Evolutionary conservation across 2,329 filamentous ascomycete genomes (phyloP).

Genomic region (Alternaria sp.): DNA sequence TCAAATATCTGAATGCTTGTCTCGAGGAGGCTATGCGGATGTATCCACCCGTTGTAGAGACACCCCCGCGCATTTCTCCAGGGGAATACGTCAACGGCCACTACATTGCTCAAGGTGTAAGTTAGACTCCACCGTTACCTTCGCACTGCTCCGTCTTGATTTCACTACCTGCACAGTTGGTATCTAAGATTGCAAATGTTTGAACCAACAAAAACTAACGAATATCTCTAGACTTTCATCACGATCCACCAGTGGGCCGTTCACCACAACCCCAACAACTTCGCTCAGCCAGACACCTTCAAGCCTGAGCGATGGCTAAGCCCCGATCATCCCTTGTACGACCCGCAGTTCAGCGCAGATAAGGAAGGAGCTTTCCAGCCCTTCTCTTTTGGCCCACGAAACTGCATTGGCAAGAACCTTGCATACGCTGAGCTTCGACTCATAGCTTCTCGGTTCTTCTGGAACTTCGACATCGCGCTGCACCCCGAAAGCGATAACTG

Average conservation of each 20-base stretch:
- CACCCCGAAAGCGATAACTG: background rate
- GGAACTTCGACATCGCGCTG: constrained; percentile 48
- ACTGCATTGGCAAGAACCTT: constrained; percentile 36
- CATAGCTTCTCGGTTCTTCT: constrained; percentile 50
- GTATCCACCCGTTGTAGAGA: constrained; percentile 23
- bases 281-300: constrained; percentile 30
- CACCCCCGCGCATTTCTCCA: constrained; percentile 13
- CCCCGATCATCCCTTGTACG: constrained; percentile 21
- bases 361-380: constrained; percentile 41
- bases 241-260: constrained; percentile 25
- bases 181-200: accelerated
- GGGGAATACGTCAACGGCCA: constrained; percentile 24
- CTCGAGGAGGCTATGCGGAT: constrained; percentile 28
- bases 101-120: constrained; percentile 25
- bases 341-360: constrained; percentile 25
- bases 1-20: constrained; percentile 27
- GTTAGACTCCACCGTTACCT: background rate
- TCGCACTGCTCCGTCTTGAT: no score
- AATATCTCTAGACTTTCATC: constrained; percentile 13
- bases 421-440: constrained; percentile 51
- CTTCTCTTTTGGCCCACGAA: constrained; percentile 21
- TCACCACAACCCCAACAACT: constrained; percentile 29
- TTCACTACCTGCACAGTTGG: no score
- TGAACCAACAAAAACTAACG: background rate
- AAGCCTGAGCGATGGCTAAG: constrained; percentile 37